These are phyloP conservation scores for Hamamelis virginiana DNA, from an alignment of 164 flowering plant species.

Conservation along the genomic window DNA sequence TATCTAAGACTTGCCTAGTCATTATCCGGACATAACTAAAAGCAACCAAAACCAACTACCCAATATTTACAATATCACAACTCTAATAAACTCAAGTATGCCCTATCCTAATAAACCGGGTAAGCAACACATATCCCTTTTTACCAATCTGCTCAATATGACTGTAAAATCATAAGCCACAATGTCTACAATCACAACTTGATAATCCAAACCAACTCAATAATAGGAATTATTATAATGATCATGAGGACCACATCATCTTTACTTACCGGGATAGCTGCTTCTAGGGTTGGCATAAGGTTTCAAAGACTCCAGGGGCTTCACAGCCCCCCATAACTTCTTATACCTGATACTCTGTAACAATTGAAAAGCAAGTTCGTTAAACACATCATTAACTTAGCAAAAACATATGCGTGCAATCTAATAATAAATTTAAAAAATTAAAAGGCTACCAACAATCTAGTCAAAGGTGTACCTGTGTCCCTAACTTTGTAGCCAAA, in stretches of 20 bases:
- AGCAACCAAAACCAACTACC: too few species aligned
- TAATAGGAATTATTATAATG: not conserved
- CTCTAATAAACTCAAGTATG: too few species aligned
- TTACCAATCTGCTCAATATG: too few species aligned
- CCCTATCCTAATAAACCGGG: too few species aligned
- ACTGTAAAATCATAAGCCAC: too few species aligned
- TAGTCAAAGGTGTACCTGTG: conserved; percentile 32
- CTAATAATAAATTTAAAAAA: not conserved
- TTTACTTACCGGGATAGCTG: conserved; percentile 70
- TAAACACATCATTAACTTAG: not conserved
- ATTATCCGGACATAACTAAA: too few species aligned
- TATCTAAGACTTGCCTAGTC: too few species aligned
- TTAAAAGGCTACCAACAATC: too few species aligned
- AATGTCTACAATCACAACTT: too few species aligned
- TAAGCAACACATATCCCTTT: too few species aligned
- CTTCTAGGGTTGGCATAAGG: conserved; percentile 84
- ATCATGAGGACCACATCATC: conserved; percentile 10
- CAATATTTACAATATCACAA: too few species aligned
- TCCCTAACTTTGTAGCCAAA: conserved; percentile 28
- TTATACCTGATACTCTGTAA: conserved; percentile 46
- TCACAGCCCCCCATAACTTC: conserved; percentile 74
- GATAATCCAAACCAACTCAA: too few species aligned
- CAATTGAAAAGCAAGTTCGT: not conserved
- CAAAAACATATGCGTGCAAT: not conserved
- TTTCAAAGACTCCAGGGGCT: conserved; percentile 57